Percentiles rank a stretch among this genome's conserved stretches.
Evolutionary conservation across 768 basidiomycete species (phyloP).

Genomic region (Serendipita indica): DNA sequence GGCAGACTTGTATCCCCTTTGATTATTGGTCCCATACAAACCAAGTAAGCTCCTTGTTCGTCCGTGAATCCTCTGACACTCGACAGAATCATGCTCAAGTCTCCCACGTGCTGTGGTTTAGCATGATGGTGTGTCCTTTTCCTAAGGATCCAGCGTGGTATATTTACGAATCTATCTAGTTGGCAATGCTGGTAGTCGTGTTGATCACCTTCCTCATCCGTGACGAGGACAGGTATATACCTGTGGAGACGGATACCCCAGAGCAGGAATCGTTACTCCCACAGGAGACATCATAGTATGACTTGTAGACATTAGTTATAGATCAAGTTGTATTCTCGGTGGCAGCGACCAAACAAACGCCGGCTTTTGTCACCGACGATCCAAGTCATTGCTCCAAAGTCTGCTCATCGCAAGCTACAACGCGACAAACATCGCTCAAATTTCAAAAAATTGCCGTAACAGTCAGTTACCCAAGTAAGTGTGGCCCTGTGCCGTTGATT

Average conservation of each 20-base stretch:
- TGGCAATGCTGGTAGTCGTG: not conserved
- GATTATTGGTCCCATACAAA: not conserved
- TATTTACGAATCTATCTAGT: not conserved
- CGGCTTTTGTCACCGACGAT: too few species aligned
- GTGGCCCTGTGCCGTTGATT: too few species aligned
- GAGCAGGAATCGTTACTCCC: too few species aligned
- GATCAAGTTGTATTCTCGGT: too few species aligned
- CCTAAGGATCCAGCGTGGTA: not conserved
- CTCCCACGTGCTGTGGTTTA: not conserved
- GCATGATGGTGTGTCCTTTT: not conserved
- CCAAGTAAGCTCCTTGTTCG: not conserved
- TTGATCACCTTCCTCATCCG: not conserved
- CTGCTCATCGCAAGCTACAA: too few species aligned
- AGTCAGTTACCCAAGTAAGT: too few species aligned
- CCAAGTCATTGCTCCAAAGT: too few species aligned
- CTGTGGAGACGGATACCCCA: not conserved
- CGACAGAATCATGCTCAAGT: not conserved
- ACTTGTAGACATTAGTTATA: too few species aligned
- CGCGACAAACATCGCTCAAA: too few species aligned
- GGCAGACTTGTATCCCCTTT: not conserved
- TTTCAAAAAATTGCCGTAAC: too few species aligned
- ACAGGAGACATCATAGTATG: too few species aligned
- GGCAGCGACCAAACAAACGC: too few species aligned
- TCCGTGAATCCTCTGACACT: not conserved
- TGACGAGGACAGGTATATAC: slow-evolving; percentile 7